phyloP scores from a whole-genome alignment of 495 filamentous ascomycete species.

The Pyrenopolyporus hunteri region DNA sequence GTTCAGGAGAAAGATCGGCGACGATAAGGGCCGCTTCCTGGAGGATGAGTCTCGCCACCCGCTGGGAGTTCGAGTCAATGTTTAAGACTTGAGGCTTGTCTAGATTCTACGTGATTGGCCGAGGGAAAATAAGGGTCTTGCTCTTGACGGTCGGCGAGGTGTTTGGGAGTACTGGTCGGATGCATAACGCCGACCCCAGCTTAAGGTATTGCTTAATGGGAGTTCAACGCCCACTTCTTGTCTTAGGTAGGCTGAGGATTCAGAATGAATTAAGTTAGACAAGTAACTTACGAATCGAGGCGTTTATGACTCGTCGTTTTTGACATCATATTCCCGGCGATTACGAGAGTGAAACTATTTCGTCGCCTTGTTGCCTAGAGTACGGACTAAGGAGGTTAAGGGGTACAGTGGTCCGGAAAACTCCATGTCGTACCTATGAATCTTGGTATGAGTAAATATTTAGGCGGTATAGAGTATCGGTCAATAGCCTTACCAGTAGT shows the following conservation, averaged over 20 bases:
- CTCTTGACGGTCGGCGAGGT: conserved; percentile 13
- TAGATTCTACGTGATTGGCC: neutral
- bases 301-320: neutral
- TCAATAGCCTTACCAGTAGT: conserved; percentile 69
- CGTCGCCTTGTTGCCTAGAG: conserved; percentile 26
- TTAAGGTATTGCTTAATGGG: conserved; percentile 4
- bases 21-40: conserved; percentile 68
- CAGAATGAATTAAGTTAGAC: conserved; percentile 1
- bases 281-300: conserved; percentile 3
- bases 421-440: conserved; percentile 71
- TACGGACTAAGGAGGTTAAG: conserved; percentile 59
- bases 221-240: neutral
- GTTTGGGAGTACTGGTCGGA: conserved; percentile 20
- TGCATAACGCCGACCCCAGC: neutral
- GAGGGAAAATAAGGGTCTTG: neutral
- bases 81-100: conserved; percentile 9
- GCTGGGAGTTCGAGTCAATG: conserved; percentile 37
- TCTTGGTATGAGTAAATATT: conserved; percentile 10
- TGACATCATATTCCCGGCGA: neutral
- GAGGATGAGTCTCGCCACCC: conserved; percentile 41
- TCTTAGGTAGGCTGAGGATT: neutral
- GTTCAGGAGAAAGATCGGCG: conserved; percentile 82
- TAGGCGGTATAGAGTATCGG: neutral
- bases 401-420: conserved; percentile 66
- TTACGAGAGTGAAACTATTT: neutral